Conservation (phyloP, 2,329 filamentous ascomycete species). For the Xylariaceae sp. region DNA sequence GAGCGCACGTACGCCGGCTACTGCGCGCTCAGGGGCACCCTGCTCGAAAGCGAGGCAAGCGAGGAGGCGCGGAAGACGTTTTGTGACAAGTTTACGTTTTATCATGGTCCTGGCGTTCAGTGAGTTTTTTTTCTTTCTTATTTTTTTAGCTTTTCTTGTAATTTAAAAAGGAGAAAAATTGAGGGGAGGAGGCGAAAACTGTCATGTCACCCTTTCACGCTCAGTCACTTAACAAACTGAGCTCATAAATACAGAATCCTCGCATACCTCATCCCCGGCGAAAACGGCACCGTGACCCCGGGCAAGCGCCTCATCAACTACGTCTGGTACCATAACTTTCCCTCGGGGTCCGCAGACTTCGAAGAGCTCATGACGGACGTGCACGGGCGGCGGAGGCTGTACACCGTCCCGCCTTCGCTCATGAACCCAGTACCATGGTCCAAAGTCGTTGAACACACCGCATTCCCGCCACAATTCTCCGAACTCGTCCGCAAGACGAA, state of each 20-base stretch:
- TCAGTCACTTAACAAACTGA: no score
- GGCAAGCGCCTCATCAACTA: conserved; percentile 39
- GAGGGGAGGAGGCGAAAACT: no score
- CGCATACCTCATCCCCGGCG: conserved; percentile 38
- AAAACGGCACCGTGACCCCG: conserved; percentile 33
- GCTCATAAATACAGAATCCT: no score
- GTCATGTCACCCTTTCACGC: no score
- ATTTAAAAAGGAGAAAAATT: no score
- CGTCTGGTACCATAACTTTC: conserved; percentile 41
- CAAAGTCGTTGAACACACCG: conserved; percentile 30
- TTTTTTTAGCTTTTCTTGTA: no score
- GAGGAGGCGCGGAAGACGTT: conserved; percentile 31
- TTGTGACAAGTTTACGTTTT: conserved; percentile 36
- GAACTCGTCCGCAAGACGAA: conserved; percentile 36
- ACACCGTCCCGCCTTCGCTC: conserved; percentile 35
- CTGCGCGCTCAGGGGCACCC: conserved; percentile 37
- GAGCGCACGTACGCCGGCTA: conserved; percentile 35
- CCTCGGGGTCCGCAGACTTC: conserved; percentile 28
- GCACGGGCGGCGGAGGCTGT: conserved; percentile 28
- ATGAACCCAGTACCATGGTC: conserved; percentile 31
- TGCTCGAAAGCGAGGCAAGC: conserved; percentile 35
- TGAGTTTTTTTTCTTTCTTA: no score
- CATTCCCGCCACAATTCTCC: conserved; percentile 35
- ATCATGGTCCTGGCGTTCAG: conserved; percentile 33
- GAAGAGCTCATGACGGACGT: conserved; percentile 33